Evolutionary conservation across 176 grass and related monocot genomes (phyloP), one percentile per base, ranked within the genome.

Genomic region (Carex kokanica): DNA sequence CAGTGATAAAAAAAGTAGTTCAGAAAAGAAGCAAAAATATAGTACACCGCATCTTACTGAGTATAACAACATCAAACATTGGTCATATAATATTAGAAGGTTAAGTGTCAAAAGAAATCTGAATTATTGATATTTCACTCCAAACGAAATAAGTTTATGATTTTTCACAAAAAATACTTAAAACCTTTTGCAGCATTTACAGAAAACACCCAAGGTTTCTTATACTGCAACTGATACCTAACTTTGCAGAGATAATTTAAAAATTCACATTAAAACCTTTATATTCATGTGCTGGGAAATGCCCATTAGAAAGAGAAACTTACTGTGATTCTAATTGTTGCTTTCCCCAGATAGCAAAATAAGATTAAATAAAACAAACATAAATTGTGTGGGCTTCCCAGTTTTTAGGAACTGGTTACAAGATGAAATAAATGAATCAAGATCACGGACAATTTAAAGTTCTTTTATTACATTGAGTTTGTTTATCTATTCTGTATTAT

Each of bases 321-420:
- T 54, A 14, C 23, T 29, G 23, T 29, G 23, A 75, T 75, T 74
- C 23, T 74, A 20, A 24, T 73, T 13, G 41, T 21, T 49, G 20
- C 16, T 72, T 73, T 20, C 41, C 38, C 18, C 13, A 51, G 70
- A 52, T 74, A 8, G 20, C 43, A 74, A 18, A 25, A 52, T 21
- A 74, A 52, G 70, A 74, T 52, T 24, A 52, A 41, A 51, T 25
- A 74, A 49, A 34, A 43, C 41, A 73, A 45, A 45, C 21, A 72
- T 25, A 32, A 18, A 14, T 16, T 78, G 73, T 34, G 10, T 78
- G 73, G 59, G 14, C 6, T 17, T 56, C 25, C 23, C 5, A 55
- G n/a, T 29, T 77, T 77, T 24, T 32, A 56, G 24, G 27, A 78
- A 54, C 16, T 78, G 73, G 24, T 78, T 78, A 56, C 25, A 55